Evolutionary conservation across 805 yeast genomes (phyloP), one percentile per base, ranked within the genome.

Genomic region (Wickerhamiella sergipiensis): DNA sequence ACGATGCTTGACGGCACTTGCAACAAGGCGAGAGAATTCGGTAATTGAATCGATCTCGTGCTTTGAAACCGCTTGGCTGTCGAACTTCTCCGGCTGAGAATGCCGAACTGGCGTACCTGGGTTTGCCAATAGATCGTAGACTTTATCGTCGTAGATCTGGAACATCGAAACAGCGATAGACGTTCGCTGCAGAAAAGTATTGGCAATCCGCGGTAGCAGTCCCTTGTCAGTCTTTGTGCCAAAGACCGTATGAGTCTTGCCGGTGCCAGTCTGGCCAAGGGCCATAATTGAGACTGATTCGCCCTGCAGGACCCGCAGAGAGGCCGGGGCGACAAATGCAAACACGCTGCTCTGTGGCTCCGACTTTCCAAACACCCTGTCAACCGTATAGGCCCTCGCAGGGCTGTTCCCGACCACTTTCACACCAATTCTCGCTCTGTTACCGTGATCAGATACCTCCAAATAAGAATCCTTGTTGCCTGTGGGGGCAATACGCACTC

Each of bases 141-240:
- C 85, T 55, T 74, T 77, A 63, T 83, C 89, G 59, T 82, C 81
- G 59, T 83, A 83, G 33, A 83, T 79, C 60, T 83, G 89, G 61
- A 79, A 23, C 23, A 24, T 81, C 8, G 82, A 74, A 2, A 80
- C 68, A 4, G 8, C 4, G 19, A 36, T 6, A 3, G 40, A 18
- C 18, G 19, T 17, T 26, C 50, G 48, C 22, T 45, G 43, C 17
- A 31, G 33, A 21, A 21, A 29, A 4, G n/a, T 21, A 13, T 40
- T n/a, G 18, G 24, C 39, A 23, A 10, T 15, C 10, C 21, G 33
- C 10, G 17, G 15, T 26, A 47, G n/a, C 9, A 47, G 39, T 12
- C 21, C 49, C 13, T 50, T 58, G 4, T 52, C 29, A 2, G 18
- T 18, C 10, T 33, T 24, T 4, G 62, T 55, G 15, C 61, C 63